Evolutionary conservation across 768 basidiomycete genomes (phyloP), one percentile per base, ranked within the genome.

Genomic region (Pleurotus djamor): DNA sequence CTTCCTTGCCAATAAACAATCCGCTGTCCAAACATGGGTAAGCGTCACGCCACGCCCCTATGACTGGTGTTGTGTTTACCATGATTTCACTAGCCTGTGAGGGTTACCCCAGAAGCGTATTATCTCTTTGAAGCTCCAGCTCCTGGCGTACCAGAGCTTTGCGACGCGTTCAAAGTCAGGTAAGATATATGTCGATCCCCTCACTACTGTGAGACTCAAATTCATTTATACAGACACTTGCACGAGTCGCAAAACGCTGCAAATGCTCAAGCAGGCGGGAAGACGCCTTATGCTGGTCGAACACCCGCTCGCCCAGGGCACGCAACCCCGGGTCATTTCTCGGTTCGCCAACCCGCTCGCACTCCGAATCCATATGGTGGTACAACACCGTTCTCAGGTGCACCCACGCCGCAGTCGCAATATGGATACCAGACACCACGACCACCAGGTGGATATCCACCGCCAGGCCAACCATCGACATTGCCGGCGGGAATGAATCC

Each of bases 161-260:
- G 96, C 63, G 96, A 98, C 70, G 95, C 96, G 16, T 98, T 98
- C 85, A 98, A 98, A 85, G 85, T 92, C 67, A 74, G 88, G 87
- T 87, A 66, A 65, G 79, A 66, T 5, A 34, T n/a, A 37, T 44
- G 32, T 21, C 47, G 33, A 21, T 32, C 21, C 21, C 3, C 61
- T 37, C 33, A 16, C 32, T 28, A 43, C 13, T 45, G 16, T 49
- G 48, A 33, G 57, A 55, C 57, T 66, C 17, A n/a, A n/a, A n/a
- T n/a, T n/a, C n/a, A n/a, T n/a, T n/a, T n/a, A n/a, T n/a, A n/a
- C n/a, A n/a, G 90, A 65, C 90, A 92, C 75, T 76, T 91, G 47
- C 87, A 92, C 65, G 88, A 91, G 71, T 88, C 89, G n/a, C 79
- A 89, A 79, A 79, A 77, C 76, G 59, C 83, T 69, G 69, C 80